A percentile compares a stretch with the other conserved stretches of the same genome.
Evolutionary conservation across 169 alveolate genomes (phyloP).

Genomic region (Neospora caninum): DNA sequence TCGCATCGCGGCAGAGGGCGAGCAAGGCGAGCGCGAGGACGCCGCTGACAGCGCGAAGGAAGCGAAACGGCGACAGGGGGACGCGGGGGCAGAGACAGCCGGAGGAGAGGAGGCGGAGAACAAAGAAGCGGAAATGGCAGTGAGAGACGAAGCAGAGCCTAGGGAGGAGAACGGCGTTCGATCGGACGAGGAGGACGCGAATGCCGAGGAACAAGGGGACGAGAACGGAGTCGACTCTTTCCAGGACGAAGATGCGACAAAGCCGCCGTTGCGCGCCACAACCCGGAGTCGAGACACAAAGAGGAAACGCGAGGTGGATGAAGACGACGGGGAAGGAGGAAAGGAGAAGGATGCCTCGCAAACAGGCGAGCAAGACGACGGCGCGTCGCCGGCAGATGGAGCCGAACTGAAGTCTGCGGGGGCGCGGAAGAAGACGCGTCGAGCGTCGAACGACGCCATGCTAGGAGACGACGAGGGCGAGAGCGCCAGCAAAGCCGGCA

Average conservation of each 20-base stretch:
- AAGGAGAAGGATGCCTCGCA: background rate
- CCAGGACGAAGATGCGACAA: background rate
- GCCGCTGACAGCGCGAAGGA: background rate
- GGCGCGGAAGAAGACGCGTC: background rate
- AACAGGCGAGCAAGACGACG: background rate
- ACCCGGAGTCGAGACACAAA: background rate
- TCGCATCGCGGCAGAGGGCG: background rate
- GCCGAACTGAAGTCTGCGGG: background rate
- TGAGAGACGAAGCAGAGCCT: background rate
- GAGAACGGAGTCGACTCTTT: background rate
- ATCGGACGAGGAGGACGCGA: background rate
- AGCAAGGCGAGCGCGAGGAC: background rate
- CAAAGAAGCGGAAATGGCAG: background rate
- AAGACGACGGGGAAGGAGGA: background rate
- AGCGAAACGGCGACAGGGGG: background rate
- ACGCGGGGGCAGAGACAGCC: background rate
- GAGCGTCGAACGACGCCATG: background rate
- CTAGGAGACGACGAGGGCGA: constrained; percentile 1
- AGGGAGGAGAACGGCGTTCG: background rate
- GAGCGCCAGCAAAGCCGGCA: background rate
- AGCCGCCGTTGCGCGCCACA: background rate
- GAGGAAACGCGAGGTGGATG: background rate
- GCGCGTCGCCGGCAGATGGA: background rate
- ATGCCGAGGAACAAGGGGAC: background rate
- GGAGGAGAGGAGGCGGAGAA: background rate